A percentile compares a stretch with the other conserved stretches of the same genome.
These are phyloP conservation scores for Neoboletus magnificus DNA, from an alignment of 768 basidiomycete genomes.

Conservation along the genomic window DNA sequence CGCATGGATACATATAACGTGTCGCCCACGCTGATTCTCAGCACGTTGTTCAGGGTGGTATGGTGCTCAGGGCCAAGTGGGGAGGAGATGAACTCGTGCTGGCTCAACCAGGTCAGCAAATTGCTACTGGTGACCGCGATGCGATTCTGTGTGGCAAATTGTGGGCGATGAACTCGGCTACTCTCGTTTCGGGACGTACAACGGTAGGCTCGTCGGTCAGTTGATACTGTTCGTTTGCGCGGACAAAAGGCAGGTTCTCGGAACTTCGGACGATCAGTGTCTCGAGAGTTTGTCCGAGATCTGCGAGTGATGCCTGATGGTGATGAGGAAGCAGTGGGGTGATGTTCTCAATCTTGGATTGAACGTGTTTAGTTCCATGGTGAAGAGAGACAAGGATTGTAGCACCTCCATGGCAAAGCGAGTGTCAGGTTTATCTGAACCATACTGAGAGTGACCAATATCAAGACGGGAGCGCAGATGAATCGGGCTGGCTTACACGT, in stretches of 20 bases:
- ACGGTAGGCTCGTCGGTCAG: conserved; percentile 22
- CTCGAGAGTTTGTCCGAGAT: conserved; percentile 31
- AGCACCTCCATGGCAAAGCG: conserved; percentile 83
- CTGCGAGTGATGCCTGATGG: conserved; percentile 21
- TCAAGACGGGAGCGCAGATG: conserved; percentile 11
- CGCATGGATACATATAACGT: conserved; percentile 58
- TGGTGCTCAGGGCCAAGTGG: conserved; percentile 26
- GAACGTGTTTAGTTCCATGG: conserved; percentile 9
- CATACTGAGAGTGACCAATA: conserved; percentile 56
- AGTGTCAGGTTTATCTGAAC: conserved; percentile 93
- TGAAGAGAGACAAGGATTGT: background rate
- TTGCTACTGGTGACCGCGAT: conserved; percentile 48
- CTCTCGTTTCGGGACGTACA: conserved; percentile 16
- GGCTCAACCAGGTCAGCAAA: conserved; percentile 44
- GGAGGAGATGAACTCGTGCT: conserved; percentile 32
- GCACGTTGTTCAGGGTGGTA: conserved; percentile 36
- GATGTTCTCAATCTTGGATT: conserved; percentile 34
- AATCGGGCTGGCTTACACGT: conserved; percentile 48
- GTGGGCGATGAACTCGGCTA: conserved; percentile 5
- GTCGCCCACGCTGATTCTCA: conserved; percentile 49
- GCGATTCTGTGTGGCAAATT: conserved; percentile 40
- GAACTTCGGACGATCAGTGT: conserved; percentile 32
- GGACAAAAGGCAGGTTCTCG: conserved; percentile 26
- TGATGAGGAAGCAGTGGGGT: conserved; percentile 29
- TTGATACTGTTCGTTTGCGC: conserved; percentile 20